Evolutionary conservation across 129 eudicot species (phyloP), one percentile per base, ranked within the genome.

Genomic region (Deinandra increscens): DNA sequence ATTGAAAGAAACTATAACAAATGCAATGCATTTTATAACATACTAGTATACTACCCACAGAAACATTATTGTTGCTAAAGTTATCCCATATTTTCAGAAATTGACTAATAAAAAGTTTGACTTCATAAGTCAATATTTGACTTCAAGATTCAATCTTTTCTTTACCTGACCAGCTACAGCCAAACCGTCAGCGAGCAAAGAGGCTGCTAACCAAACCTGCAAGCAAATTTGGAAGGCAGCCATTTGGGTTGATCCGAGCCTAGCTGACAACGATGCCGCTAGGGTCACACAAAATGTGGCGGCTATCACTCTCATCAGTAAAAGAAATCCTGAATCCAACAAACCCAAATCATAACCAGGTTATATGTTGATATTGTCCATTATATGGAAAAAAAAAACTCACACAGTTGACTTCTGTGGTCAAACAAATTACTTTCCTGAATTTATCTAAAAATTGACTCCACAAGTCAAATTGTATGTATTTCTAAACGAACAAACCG

Each of bases 211-310:
- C 91, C 91, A 85, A 72, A 85, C 80, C 59, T 85, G 91, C 79
- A 85, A 77, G 86, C 83, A 85, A n/a, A 82, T 51, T 49, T 85
- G 87, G 68, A 82, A 82, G 53, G 91, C 91, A 65, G 87, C 91
- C 91, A 85, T 85, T 50, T 75, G 33, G 42, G 76, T 82, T 60
- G 87, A 41, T 64, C 90, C 90, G 6, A 67, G 76, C 66, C 81
- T 69, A 23, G 90, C 83, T 51, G 87, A 81, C 76, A 72, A 23
- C 19, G 87, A 85, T 60, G 91, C 84, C 4, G 87, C 86, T 41
- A 85, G 62, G 18, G 90, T 85, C 38, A 85, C 84, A 81, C 90
- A 85, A 71, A 78, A 79, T 6, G 90, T 85, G 34, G 80, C 90
- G 11, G 90, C 84, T 61, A 81, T 85, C 13, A 85, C 90, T 71